Base-by-base conservation (phyloP, 768 basidiomycete genomes). In the Hericium rajendrae region DNA sequence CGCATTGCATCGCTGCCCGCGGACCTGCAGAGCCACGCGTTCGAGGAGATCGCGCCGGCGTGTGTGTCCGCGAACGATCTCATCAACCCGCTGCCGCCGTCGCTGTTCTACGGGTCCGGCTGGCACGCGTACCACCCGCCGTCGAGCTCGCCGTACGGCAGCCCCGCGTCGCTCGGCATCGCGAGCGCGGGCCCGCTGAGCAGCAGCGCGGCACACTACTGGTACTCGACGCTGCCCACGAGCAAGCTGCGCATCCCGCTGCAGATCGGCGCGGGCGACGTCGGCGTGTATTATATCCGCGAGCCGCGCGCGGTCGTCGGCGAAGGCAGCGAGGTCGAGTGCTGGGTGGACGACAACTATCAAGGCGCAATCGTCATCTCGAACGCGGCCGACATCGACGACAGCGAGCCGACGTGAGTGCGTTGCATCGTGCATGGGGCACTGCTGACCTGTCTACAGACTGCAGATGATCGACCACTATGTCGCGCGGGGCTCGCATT, bases 301-400 rank as follows among this genome's bases (percentile, higher is more conserved):
- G 91, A 93, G 60, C 86, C 91, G 11, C 72, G 76, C 51, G 66
- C 65, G 24, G 68, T 73, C 16, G 75, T 82, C 38, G 84, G 80
- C 5, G 74, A 67, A 59, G 87, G 90, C 37, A 84, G 85, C 63
- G 77, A 80, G 54, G 76, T 94, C 3, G 82, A 89, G 65, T 98
- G 97, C 69, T 98, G 95, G 95, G 97, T 99, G 37, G 97, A 99
- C 69, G 94, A 99, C 69, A 99, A 99, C 68, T 81, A 84, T 61
- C 71, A 65, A 0, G 95, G 97, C 4, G 85, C 83, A 28, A 82
- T 81, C 59, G 77, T 84, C 43, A 76, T 97, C 57, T 82, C 84
- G 69, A 94, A 97, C 66, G 82, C 82, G 1, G 90, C 77, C 3
- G 82, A 87, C 57, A 73, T 85, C 6, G 74, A 71, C 3, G 82